phyloP scores from a whole-genome alignment of 148 eudicot genomes.

The Spergularia marina region DNA sequence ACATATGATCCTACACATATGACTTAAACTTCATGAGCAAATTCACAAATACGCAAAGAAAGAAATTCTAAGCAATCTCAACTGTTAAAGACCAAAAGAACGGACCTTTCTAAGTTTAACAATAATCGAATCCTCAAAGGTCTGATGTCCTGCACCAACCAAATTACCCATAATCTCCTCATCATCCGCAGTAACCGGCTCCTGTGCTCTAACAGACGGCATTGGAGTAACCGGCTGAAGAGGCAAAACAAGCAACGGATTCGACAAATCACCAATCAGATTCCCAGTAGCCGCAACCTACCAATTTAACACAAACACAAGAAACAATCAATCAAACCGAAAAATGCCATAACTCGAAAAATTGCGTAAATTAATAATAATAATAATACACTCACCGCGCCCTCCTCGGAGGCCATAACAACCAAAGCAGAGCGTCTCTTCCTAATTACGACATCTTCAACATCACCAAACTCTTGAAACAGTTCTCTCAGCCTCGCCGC shows the following conservation, averaged over 20 bases:
- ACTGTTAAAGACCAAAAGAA: no score
- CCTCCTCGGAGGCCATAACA: constrained; percentile 62
- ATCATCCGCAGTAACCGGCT: constrained; percentile 35
- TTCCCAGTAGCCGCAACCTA: no score
- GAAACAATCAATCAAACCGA: neutral
- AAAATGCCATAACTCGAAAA: no score
- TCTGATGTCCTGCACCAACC: constrained; percentile 65
- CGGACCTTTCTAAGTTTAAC: constrained; percentile 68
- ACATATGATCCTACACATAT: no score
- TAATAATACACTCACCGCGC: constrained; percentile 40
- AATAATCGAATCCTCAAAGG: constrained; percentile 66
- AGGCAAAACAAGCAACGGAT: constrained; percentile 75
- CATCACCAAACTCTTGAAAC: constrained; percentile 54
- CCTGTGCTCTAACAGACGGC: constrained; percentile 41
- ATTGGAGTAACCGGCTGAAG: constrained; percentile 40
- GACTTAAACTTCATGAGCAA: neutral
- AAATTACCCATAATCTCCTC: constrained; percentile 45
- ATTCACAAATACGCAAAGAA: neutral
- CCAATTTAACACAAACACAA: constrained; percentile 1
- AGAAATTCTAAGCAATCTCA: neutral
- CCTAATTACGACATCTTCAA: constrained; percentile 67
- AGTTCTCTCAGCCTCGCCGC: constrained; percentile 42
- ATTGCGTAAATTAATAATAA: neutral
- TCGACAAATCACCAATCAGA: constrained; percentile 64
- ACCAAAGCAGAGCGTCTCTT: constrained; percentile 59